Evolutionary conservation across 805 yeast genomes (phyloP).

Genomic region (Pichia ethanolica): DNA sequence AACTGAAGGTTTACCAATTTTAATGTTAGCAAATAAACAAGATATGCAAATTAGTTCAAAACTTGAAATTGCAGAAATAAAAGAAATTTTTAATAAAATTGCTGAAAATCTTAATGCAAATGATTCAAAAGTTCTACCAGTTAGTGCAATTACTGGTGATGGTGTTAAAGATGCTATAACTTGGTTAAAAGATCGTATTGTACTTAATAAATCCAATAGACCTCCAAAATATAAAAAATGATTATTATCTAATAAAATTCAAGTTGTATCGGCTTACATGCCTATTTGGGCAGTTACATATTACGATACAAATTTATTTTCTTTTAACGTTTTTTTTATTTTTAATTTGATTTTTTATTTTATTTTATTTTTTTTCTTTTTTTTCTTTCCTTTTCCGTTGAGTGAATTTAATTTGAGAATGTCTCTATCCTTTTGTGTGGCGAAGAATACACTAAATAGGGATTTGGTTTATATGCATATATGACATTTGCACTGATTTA

Average conservation of each 20-base stretch:
- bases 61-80: constrained; percentile 69
- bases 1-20: constrained; percentile 73
- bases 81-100: constrained; percentile 74
- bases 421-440: too few species aligned
- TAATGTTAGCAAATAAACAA: constrained; percentile 95
- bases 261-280: background rate
- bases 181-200: constrained; percentile 73
- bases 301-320: too few species aligned
- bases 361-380: too few species aligned
- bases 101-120: constrained; percentile 84
- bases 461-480: too few species aligned
- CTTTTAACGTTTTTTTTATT: too few species aligned
- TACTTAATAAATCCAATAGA: constrained; percentile 49
- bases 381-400: too few species aligned
- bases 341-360: too few species aligned
- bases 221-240: constrained; percentile 4
- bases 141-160: constrained; percentile 75
- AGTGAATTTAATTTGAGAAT: too few species aligned
- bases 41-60: constrained; percentile 53
- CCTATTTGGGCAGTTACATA: background rate
- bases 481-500: too few species aligned
- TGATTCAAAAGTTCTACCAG: constrained; percentile 83
- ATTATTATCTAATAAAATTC: background rate
- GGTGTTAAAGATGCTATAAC: constrained; percentile 85
- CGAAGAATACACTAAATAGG: too few species aligned